phyloP scores from a whole-genome alignment of 176 grass and related monocot genomes.

The Raddia distichophylla region DNA sequence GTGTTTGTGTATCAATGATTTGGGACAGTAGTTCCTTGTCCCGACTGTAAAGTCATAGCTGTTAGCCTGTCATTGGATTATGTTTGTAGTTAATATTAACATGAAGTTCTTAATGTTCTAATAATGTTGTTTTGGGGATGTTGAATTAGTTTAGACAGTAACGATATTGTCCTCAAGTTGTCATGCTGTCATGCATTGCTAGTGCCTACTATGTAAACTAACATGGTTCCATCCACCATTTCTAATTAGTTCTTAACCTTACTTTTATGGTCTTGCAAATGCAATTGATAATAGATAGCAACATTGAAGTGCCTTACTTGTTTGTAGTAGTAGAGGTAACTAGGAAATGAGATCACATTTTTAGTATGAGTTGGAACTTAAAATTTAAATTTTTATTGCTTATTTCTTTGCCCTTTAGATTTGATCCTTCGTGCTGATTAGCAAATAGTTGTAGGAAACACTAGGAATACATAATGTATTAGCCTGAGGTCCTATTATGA shows the following conservation, averaged over 20 bases:
- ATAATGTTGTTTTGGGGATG: not conserved
- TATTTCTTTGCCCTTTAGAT: not conserved
- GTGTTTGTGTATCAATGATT: not conserved
- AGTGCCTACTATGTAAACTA: not conserved
- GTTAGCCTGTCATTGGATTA: not conserved
- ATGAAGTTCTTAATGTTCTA: not conserved
- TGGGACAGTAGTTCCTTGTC: not conserved
- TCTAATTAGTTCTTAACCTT: not conserved
- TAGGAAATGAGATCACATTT: not conserved
- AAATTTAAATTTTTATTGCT: not conserved
- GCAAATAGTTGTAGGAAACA: not conserved
- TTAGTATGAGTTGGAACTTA: not conserved
- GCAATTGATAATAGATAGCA: not conserved
- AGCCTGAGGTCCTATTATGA: not conserved
- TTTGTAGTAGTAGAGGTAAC: not conserved
- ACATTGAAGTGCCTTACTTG: not conserved
- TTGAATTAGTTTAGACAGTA: not conserved
- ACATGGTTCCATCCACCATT: not conserved
- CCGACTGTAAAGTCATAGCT: not conserved
- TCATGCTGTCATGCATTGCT: not conserved
- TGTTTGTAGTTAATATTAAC: not conserved
- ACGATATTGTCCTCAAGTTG: not conserved
- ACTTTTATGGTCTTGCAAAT: constrained; percentile 7
- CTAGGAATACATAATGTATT: no score
- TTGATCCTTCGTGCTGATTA: not conserved